Evolutionary conservation across 73 alveolate genomes (phyloP), one percentile per base, ranked within the genome.

Genomic region (Symbiodinium natans): DNA sequence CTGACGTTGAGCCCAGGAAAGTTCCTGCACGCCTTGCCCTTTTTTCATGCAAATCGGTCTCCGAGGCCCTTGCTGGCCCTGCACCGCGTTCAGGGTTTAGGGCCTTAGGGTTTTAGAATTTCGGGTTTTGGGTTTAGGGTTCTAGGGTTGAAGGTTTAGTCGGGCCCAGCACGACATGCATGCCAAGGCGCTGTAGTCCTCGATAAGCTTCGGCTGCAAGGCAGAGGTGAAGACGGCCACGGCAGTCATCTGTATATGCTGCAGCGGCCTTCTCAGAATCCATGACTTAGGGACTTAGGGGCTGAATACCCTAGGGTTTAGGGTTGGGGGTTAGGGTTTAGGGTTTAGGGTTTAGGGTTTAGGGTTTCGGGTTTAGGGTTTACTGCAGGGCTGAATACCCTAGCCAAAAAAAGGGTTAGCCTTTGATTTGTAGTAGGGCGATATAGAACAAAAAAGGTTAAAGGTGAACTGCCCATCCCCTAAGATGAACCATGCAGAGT

Each of bases 231-330:
- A 92, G 39, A 75, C 98, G 2, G 98, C 98, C 36, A 92, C 95
- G 1, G 95, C 63, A 19, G 95, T 88, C 95, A 88, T 88, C 95
- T 88, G 95, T 86, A 88, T 88, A 74, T 88, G 95, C 36, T 88
- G 95, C 95, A 88, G 40, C 11, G 95, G 95, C 71, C 71, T 52
- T 52, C n/a, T n/a, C n/a, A n/a, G n/a, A n/a, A n/a, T n/a, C n/a
- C n/a, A n/a, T n/a, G n/a, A n/a, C n/a, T n/a, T 15, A 21, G 71
- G 71, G 31, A 15, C 2, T 0, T 6, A 7, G n/a, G n/a, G n/a
- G n/a, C n/a, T n/a, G n/a, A n/a, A 29, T 10, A 29, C 71, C 23
- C 1, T 52, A 10, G 2, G 31, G 71, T 13, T 8, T 8, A 52
- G 21, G 68, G 1, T 52, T 52, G 3, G 68, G 68, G 29, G 68